Conservation (phyloP, 441 rosid species). For the Biscutella laevigata region DNA sequence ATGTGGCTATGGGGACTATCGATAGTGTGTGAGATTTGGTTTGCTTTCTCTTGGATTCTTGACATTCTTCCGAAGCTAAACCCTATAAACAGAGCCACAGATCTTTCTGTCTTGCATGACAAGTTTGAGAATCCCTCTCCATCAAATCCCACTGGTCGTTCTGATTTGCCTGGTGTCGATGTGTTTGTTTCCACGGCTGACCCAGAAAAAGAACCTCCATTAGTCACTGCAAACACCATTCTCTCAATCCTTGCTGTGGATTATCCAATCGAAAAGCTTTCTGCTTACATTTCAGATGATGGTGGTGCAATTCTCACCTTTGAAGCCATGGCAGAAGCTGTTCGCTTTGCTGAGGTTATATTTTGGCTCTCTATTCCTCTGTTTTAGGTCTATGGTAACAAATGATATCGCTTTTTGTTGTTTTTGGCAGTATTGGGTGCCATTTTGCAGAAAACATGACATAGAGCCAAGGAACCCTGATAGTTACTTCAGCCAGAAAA, state of each 20-base stretch:
- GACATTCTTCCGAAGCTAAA: constrained; percentile 90
- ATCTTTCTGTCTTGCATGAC: constrained; percentile 54
- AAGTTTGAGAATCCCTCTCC: constrained; percentile 60
- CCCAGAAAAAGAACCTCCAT: constrained; percentile 87
- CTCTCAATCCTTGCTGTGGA: constrained; percentile 81
- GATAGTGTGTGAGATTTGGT: constrained; percentile 79
- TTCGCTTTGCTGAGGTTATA: constrained; percentile 45
- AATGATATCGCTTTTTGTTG: no score
- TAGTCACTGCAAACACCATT: constrained; percentile 80
- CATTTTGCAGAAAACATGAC: constrained; percentile 77
- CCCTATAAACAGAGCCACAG: constrained; percentile 66
- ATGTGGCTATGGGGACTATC: constrained; percentile 92
- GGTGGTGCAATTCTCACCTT: constrained; percentile 82
- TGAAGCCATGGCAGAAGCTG: constrained; percentile 82
- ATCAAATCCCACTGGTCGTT: constrained; percentile 56
- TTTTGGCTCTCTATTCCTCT: no score
- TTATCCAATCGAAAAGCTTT: constrained; percentile 80
- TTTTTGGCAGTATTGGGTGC: constrained; percentile 52
- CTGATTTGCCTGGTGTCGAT: constrained; percentile 86
- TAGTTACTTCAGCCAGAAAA: constrained; percentile 69
- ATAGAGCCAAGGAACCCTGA: constrained; percentile 90
- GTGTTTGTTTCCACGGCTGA: constrained; percentile 89
- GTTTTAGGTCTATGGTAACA: no score
- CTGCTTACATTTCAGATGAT: constrained; percentile 87
- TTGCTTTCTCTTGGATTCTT: constrained; percentile 80